Evolutionary conservation across 805 yeast species (phyloP).

Genomic region (Yamadazyma kitorensis): DNA sequence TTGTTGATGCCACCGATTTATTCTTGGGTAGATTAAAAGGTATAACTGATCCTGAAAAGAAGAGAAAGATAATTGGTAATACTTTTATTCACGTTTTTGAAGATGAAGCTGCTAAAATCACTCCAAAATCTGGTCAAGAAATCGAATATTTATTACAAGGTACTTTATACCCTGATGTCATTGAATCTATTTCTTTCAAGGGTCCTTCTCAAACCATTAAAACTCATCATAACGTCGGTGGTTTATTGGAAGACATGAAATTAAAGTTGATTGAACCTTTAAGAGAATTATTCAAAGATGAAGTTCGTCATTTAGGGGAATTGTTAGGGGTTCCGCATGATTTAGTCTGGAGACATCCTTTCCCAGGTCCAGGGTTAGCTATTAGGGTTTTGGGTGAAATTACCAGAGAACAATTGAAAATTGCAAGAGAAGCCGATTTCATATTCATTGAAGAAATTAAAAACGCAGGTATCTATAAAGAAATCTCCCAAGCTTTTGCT

Average conservation of each 20-base stretch:
- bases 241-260: slow-evolving; percentile 96
- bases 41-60: slow-evolving; percentile 97
- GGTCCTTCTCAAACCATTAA: slow-evolving; percentile 99
- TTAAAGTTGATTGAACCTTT: slow-evolving; percentile 97
- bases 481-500: slow-evolving; percentile 97
- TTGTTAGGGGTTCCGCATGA: slow-evolving; percentile 93
- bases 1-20: slow-evolving; percentile 90
- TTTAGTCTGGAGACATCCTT: slow-evolving; percentile 99
- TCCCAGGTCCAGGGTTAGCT: slow-evolving; percentile 99
- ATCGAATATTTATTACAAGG: slow-evolving; percentile 95
- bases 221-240: slow-evolving; percentile 99
- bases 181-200: slow-evolving; percentile 97
- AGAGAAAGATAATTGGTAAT: slow-evolving; percentile 97
- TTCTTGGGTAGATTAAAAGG: slow-evolving; percentile 86
- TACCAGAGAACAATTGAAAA: slow-evolving; percentile 86
- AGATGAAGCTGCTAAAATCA: slow-evolving; percentile 88
- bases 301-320: slow-evolving; percentile 95
- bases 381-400: slow-evolving; percentile 98
- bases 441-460: slow-evolving; percentile 96
- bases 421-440: slow-evolving; percentile 95
- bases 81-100: slow-evolving; percentile 96
- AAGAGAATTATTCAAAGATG: slow-evolving; percentile 98
- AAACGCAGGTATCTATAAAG: slow-evolving; percentile 85
- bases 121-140: slow-evolving; percentile 85
- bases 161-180: slow-evolving; percentile 96